Base-by-base conservation (phyloP, 495 filamentous ascomycete species). In the Parathielavia appendiculata region DNA sequence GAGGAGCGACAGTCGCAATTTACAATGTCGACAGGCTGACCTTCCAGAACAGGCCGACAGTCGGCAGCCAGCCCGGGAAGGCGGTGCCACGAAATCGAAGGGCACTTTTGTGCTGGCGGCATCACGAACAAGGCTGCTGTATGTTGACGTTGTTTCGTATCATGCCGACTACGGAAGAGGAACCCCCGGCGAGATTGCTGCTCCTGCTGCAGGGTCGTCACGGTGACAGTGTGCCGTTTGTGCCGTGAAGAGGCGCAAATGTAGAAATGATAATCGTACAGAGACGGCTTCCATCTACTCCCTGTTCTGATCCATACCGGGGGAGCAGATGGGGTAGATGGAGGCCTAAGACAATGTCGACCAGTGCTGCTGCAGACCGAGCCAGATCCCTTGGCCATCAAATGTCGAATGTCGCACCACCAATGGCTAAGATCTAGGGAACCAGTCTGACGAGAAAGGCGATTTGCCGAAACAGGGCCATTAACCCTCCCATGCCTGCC, bases 241-340 rank as follows among this genome's bases (percentile, higher is more conserved):
- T 56, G 69, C 65, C 65, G 68, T 64, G 49, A 59, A 63, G 64
- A 68, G 63, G 64, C 59, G 66, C 60, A 54, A 59, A 49, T 36
- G 61, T 60, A 64, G 30, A 39, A 38, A 65, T 54, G 50, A 68
- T 71, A 70, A 68, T 70, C 61, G 69, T 71, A 71, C 69, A 71
- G 61, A 61, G 63, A 63, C 56, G 66, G 66, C 68, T 56, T 47
- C 63, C 62, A 65, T 61, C 66, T 60, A 60, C 63, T 66, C 66
- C 65, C 63, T 68, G 51, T 61, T 62, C 62, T 62, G 59, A 69
- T 66, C 67, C 69, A 64, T 64, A 22, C 48, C 52, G 57, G 55
- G 59, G 58, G 59, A 34, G 56, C 57, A 62, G 30, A 57, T 45
- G 46, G 43, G 56, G 52, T 59, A 59, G 62, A 61, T 60, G 61